phyloP scores from a whole-genome alignment of 2,329 filamentous ascomycete genomes.

The Colletotrichum sp. region DNA sequence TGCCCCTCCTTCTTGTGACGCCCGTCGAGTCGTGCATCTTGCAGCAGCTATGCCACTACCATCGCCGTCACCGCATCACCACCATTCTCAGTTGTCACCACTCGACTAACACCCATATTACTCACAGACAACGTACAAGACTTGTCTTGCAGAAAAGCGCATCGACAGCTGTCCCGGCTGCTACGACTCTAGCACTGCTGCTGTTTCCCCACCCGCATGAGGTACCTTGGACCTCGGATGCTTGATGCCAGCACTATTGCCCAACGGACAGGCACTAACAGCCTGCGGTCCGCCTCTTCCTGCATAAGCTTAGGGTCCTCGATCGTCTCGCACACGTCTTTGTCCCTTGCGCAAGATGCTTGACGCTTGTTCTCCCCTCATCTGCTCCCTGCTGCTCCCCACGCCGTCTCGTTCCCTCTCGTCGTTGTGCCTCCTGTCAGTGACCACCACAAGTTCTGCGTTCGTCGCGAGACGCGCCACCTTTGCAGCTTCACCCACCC shows the following conservation, averaged over 20 bases:
- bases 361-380: not conserved
- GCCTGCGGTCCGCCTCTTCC: conserved; percentile 11
- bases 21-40: not conserved
- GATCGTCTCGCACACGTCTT: not conserved
- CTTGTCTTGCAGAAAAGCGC: not conserved
- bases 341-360: not conserved
- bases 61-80: not conserved
- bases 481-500: not conserved
- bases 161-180: not conserved
- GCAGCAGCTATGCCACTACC: not conserved
- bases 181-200: not conserved
- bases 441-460: not conserved
- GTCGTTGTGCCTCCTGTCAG: not conserved
- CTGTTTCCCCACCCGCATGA: not conserved
- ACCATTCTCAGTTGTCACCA: not conserved
- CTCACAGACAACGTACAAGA: not conserved
- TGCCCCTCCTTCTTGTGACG: not conserved
- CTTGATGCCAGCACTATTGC: not conserved
- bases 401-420: not conserved
- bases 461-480: not conserved
- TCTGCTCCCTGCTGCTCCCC: not conserved
- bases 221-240: conserved; percentile 2
- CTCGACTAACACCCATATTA: not conserved
- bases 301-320: conserved; percentile 14
- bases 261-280: conserved; percentile 6